Conservation (phyloP, 2,329 filamentous ascomycete genomes). For the Xylariaceae sp. region DNA sequence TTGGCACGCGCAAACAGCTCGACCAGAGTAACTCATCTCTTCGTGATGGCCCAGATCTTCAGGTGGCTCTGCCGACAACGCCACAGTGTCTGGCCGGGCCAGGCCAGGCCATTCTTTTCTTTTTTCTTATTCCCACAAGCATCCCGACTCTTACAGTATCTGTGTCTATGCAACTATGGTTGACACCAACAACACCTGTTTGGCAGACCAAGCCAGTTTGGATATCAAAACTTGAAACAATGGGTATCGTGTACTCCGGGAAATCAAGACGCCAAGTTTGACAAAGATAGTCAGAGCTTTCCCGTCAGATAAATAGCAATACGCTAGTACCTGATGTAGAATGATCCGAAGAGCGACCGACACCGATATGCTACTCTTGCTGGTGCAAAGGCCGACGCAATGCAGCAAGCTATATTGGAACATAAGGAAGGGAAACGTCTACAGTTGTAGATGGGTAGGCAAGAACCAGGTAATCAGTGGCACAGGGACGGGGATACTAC, state of each 20-base stretch:
- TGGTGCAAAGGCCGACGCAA: conserved; percentile 8
- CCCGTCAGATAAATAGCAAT: background rate
- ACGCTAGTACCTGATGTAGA: conserved; percentile 3
- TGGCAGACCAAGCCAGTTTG: conserved; percentile 10
- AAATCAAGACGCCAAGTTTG: conserved; percentile 15
- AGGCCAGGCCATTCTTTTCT: too few relatives aligned
- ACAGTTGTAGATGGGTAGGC: conserved; percentile 13
- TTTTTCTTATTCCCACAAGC: conserved; percentile 2
- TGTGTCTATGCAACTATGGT: conserved; percentile 2
- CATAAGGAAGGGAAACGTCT: conserved; percentile 18
- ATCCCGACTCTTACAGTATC: conserved; percentile 11
- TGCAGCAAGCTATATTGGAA: conserved; percentile 8
- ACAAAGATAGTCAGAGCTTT: conserved; percentile 8
- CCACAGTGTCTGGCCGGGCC: too few relatives aligned
- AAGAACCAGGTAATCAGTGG: too few relatives aligned
- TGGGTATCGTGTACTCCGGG: conserved; percentile 19
- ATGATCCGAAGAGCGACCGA: conserved; percentile 7
- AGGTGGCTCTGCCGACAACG: background rate
- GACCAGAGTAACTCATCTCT: conserved; percentile 2
- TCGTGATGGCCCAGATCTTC: background rate
- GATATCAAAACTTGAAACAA: conserved; percentile 14
- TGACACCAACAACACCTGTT: conserved; percentile 4
- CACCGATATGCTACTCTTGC: conserved; percentile 11
- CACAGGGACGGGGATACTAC: conserved; percentile 22
- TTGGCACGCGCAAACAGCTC: conserved; percentile 1